These are phyloP conservation scores for Phalaenopsis aphrodite DNA, from an alignment of 106 monocot genomes.

Conservation along the genomic window DNA sequence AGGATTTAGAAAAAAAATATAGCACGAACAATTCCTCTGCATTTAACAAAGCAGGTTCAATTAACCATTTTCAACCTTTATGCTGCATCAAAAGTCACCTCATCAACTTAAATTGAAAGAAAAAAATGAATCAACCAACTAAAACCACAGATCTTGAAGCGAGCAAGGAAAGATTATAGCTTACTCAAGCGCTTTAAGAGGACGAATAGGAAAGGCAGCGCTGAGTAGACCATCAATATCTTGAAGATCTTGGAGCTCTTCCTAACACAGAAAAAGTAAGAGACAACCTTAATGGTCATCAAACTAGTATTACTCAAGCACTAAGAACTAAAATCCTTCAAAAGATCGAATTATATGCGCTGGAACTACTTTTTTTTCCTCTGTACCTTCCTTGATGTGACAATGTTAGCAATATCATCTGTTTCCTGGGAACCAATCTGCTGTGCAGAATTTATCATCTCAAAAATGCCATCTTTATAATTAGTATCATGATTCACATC, in stretches of 20 bases:
- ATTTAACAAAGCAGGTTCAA: neutral
- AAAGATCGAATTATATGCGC: neutral
- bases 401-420: conserved; percentile 10
- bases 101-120: neutral
- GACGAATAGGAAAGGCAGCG: conserved; percentile 61
- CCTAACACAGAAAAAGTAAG: conserved; percentile 32
- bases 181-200: conserved; percentile 88
- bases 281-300: neutral
- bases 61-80: neutral
- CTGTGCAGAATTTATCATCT: neutral
- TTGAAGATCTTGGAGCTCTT: conserved; percentile 45
- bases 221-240: conserved; percentile 57
- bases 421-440: conserved; percentile 22
- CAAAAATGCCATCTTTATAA: conserved; percentile 20
- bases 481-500: conserved; percentile 22
- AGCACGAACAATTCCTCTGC: neutral
- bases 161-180: neutral
- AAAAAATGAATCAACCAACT: neutral
- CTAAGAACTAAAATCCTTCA: neutral
- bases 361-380: neutral
- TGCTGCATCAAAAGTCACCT: neutral
- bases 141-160: neutral
- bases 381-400: conserved; percentile 39
- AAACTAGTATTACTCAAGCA: neutral
- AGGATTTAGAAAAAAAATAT: neutral